These are phyloP conservation scores for Nannizziopsis arthrosporioides DNA, from an alignment of 2,329 filamentous ascomycete genomes.

Conservation along the genomic window DNA sequence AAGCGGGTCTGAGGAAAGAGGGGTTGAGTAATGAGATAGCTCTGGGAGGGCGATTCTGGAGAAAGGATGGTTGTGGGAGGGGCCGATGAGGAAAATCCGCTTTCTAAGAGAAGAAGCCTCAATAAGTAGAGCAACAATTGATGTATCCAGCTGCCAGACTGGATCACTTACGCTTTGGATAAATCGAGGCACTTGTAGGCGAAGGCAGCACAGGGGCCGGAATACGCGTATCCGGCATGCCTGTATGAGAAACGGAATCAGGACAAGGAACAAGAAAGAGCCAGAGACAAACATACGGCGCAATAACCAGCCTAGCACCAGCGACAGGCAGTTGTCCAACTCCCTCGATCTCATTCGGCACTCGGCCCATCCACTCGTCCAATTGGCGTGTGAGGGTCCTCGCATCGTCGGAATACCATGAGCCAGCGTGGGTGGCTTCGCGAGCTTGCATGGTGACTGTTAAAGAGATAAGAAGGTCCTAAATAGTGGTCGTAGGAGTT, in stretches of 20 bases:
- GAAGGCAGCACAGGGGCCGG: conserved; percentile 83
- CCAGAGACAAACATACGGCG: conserved; percentile 54
- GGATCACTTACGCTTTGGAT: conserved; percentile 49
- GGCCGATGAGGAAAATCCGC: conserved; percentile 82
- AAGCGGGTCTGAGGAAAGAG: conserved; percentile 34
- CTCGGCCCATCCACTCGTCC: conserved; percentile 59
- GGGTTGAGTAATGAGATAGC: conserved; percentile 45
- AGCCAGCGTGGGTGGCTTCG: conserved; percentile 64
- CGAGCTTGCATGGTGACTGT: conserved; percentile 31
- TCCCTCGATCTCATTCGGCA: conserved; percentile 54
- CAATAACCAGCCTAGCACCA: conserved; percentile 75
- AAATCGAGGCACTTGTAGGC: conserved; percentile 86
- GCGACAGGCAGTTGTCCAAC: conserved; percentile 55
- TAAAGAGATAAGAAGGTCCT: neutral
- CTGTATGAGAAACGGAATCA: conserved; percentile 39
- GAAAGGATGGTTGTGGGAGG: conserved; percentile 80
- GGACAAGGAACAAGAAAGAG: neutral
- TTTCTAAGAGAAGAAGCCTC: conserved; percentile 42
- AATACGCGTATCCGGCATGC: conserved; percentile 89
- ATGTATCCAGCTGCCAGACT: neutral
- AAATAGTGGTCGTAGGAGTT: no score
- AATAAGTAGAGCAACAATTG: conserved; percentile 5
- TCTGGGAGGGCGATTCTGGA: conserved; percentile 63
- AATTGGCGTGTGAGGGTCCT: conserved; percentile 56
- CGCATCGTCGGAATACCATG: conserved; percentile 65